Evolutionary conservation across 2,329 filamentous ascomycete species (phyloP).

Genomic region (Ophiosphaerella narmari): DNA sequence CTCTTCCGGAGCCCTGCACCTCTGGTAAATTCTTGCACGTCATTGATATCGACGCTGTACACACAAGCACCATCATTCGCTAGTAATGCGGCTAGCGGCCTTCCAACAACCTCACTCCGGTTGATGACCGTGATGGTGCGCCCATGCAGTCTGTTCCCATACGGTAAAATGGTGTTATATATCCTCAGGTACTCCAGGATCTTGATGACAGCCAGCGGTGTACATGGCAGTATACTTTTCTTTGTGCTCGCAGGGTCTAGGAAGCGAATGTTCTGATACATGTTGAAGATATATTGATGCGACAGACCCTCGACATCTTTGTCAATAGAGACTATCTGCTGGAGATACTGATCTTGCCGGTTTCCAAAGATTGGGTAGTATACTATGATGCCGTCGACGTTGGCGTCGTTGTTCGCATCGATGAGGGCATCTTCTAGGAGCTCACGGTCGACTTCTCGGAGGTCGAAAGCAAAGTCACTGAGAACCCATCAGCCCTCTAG

Average conservation of each 20-base stretch:
- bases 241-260: slow-evolving; percentile 79
- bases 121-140: slow-evolving; percentile 97
- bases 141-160: slow-evolving; percentile 90
- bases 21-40: slow-evolving; percentile 89
- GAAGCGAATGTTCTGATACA: slow-evolving; percentile 98
- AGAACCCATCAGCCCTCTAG: slow-evolving; percentile 4
- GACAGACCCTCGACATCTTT: slow-evolving; percentile 97
- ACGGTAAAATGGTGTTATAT: slow-evolving; percentile 92
- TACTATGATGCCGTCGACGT: slow-evolving; percentile 88
- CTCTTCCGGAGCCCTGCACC: slow-evolving; percentile 84
- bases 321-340: slow-evolving; percentile 85
- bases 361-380: slow-evolving; percentile 98
- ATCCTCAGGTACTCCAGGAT: slow-evolving; percentile 94
- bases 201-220: slow-evolving; percentile 93
- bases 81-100: slow-evolving; percentile 87
- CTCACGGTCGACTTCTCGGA: slow-evolving; percentile 83
- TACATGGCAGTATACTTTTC: slow-evolving; percentile 95
- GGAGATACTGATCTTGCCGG: slow-evolving; percentile 89
- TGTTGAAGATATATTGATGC: slow-evolving; percentile 96
- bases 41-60: slow-evolving; percentile 91
- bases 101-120: slow-evolving; percentile 91
- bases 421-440: slow-evolving; percentile 87
- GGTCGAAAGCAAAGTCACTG: slow-evolving; percentile 87
- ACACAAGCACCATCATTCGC: slow-evolving; percentile 96
- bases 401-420: slow-evolving; percentile 76